Evolutionary conservation across 139 green algal genomes (phyloP).

Genomic region (Closterium sp.): DNA sequence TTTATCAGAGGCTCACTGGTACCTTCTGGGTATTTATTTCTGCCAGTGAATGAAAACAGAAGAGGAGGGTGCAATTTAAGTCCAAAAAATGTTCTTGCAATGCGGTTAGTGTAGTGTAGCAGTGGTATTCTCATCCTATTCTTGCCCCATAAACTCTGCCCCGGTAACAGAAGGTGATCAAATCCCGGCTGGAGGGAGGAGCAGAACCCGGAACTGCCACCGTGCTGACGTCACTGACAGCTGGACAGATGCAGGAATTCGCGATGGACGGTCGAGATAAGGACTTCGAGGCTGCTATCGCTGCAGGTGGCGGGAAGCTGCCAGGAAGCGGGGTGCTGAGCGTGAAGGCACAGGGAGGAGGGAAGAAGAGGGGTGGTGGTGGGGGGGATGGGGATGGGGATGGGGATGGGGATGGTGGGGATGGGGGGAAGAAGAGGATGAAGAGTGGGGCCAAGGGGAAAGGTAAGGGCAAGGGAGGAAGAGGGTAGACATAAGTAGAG

Average conservation of each 20-base stretch:
- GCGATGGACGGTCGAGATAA: constrained; percentile 60
- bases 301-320: constrained; percentile 41
- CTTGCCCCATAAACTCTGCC: neutral
- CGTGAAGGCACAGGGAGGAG: constrained; percentile 10
- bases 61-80: too few species aligned
- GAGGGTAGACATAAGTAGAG: neutral
- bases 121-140: too few species aligned
- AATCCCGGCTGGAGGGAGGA: neutral
- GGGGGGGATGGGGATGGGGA: constrained; percentile 5
- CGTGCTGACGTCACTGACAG: constrained; percentile 25
- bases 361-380: constrained; percentile 11
- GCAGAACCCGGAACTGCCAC: neutral
- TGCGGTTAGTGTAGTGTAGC: too few species aligned
- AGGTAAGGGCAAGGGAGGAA: neutral
- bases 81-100: too few species aligned
- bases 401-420: neutral
- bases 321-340: constrained; percentile 13
- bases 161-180: constrained; percentile 1
- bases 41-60: too few species aligned
- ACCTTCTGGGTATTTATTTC: too few species aligned
- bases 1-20: too few species aligned
- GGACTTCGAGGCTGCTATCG: constrained; percentile 64
- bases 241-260: constrained; percentile 72
- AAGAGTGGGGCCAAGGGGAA: neutral
- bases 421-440: neutral